These are phyloP conservation scores for Ustilago cynodontis DNA, from an alignment of 1,284 basidiomycete species.

Conservation along the genomic window DNA sequence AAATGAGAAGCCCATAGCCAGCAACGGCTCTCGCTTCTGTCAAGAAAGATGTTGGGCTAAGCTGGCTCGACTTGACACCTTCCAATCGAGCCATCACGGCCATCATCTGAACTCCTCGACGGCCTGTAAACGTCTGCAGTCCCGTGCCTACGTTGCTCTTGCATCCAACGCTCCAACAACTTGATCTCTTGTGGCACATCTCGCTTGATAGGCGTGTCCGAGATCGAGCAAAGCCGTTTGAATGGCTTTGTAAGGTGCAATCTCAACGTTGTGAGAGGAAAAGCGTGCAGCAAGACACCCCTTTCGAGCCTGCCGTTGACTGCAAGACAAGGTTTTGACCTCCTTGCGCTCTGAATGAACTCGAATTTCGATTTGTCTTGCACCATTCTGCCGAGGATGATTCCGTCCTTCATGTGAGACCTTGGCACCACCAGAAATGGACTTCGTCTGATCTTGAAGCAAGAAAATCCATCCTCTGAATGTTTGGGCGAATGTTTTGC, in stretches of 20 bases:
- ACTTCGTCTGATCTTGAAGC: not conserved
- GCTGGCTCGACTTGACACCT: no score
- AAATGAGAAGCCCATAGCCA: no score
- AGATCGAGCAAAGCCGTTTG: not conserved
- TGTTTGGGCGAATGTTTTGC: not conserved
- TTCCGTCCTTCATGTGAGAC: not conserved
- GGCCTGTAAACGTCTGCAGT: not conserved
- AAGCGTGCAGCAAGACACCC: not conserved
- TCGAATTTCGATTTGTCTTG: not conserved
- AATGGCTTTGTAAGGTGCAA: not conserved
- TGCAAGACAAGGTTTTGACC: not conserved
- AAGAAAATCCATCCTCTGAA: not conserved
- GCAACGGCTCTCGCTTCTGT: no score
- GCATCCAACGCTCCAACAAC: not conserved
- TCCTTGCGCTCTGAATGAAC: no score
- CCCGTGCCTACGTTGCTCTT: not conserved
- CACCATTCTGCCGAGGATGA: not conserved
- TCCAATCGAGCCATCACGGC: not conserved
- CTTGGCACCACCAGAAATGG: not conserved
- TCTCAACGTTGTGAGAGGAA: not conserved
- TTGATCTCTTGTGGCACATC: not conserved
- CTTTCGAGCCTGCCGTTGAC: not conserved
- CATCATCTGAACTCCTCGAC: no score
- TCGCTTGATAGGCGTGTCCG: not conserved
- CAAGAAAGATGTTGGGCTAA: not conserved